Base-by-base conservation (phyloP, 805 yeast species). In the Scheffersomyces stipitis region DNA sequence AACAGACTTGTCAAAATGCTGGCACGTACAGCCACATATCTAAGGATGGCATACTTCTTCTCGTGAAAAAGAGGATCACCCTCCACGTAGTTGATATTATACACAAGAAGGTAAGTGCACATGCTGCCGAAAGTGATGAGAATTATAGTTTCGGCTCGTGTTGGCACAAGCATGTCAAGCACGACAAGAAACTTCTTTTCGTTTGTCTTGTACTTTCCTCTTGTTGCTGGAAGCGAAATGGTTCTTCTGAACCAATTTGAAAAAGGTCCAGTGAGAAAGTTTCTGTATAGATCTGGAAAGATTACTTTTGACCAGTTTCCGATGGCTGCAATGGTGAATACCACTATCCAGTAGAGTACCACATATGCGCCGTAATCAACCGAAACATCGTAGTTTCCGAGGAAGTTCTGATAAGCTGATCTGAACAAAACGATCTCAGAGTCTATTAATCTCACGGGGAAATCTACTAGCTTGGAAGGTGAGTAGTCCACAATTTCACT, bases 341-440 rank as follows among this genome's bases (percentile, higher is more conserved):
- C 57, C 0, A 44, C 39, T 3, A 46, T 38, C 74, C 74, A 69
- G 40, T 53, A 69, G 3, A 48, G 18, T 1, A 57, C 50, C 28
- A 66, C 31, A 31, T 48, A 49, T 18, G 51, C 54, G 14, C 72
- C 61, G 44, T 40, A 42, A 12, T 34, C 39, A 18, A 75, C 64
- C 3, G 81, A 73, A 15, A 59, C 58, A 36, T 65, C 67, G 38
- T 64, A 66, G 49, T 66, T 68, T 7, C 72, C 72, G 30, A 67
- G 49, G 40, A 61, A 68, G 33, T 60, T 67, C 30, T 59, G 64
- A 40, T 62, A 66, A 3, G 68, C 47, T 9, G 42, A 49, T 24
- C 51, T 48, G 41, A 51, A 59, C 2, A 48, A 18, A 3, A 29
- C 5, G 8, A 56, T 51, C 7, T 34, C 31, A 2, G 51, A 31